A percentile compares a stretch with the other conserved stretches of the same genome.
Evolutionary conservation across 805 yeast species (phyloP).

Genomic region (Candida nemodendra): DNA sequence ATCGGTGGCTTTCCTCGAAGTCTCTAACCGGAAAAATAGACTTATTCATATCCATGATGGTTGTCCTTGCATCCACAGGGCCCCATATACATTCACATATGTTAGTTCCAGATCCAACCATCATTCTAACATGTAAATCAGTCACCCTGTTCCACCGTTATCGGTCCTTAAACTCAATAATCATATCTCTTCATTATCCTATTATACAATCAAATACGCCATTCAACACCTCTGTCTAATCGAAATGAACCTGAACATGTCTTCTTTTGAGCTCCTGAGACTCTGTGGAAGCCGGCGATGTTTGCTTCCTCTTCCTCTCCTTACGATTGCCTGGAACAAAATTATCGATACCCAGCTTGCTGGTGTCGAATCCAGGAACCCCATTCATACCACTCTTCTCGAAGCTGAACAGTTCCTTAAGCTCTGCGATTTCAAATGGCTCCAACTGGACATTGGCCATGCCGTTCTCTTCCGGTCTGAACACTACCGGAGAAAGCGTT

Average conservation of each 20-base stretch:
- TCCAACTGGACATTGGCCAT: constrained; percentile 40
- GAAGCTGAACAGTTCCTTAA: constrained; percentile 52
- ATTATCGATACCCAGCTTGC: constrained; percentile 62
- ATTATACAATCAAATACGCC: too few relatives aligned
- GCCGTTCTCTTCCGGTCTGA: constrained; percentile 39
- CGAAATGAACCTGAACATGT: constrained; percentile 34
- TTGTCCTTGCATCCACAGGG: too few relatives aligned
- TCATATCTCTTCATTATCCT: too few relatives aligned
- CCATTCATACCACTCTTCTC: constrained; percentile 68
- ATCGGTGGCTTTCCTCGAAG: too few relatives aligned
- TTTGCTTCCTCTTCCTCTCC: constrained; percentile 29
- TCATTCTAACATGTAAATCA: too few relatives aligned
- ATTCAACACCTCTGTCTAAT: too few relatives aligned
- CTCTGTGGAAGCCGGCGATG: constrained; percentile 22
- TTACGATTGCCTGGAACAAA: constrained; percentile 20
- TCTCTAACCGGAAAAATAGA: too few relatives aligned
- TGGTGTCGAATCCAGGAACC: constrained; percentile 72
- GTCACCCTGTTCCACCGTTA: too few relatives aligned
- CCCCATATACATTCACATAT: too few relatives aligned
- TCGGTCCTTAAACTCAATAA: too few relatives aligned
- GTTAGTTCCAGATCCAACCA: too few relatives aligned
- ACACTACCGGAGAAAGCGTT: constrained; percentile 38
- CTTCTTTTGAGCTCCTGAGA: constrained; percentile 29
- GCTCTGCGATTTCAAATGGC: constrained; percentile 47
- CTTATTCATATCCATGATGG: too few relatives aligned